These are phyloP conservation scores for Bruguiera sexangula DNA, from an alignment of 345 rosid species.

Conservation along the genomic window DNA sequence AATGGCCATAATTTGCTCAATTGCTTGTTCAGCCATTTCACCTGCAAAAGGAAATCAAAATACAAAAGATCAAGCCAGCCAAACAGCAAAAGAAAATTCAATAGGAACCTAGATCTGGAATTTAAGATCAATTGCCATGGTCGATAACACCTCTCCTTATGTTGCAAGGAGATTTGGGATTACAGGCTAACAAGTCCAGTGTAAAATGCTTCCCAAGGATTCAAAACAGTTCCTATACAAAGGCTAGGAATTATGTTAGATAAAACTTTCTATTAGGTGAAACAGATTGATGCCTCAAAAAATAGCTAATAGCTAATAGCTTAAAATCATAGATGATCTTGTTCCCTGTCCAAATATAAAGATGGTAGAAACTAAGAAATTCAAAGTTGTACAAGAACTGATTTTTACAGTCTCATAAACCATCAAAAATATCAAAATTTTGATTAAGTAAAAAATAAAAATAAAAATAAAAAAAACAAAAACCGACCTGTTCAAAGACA, in stretches of 20 bases:
- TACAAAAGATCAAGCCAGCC: conserved; percentile 4
- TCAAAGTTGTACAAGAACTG: not conserved
- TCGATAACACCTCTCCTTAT: too few relatives aligned
- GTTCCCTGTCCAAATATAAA: not conserved
- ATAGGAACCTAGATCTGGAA: not conserved
- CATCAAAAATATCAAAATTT: not conserved
- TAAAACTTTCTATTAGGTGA: not conserved
- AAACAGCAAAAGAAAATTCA: not conserved
- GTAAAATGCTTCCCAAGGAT: too few relatives aligned
- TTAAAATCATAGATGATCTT: not conserved
- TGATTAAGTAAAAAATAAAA: not conserved
- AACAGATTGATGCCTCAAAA: not conserved
- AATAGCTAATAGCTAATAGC: not conserved
- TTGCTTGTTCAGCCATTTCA: conserved; percentile 97
- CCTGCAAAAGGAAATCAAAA: conserved; percentile 47
- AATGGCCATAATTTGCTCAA: conserved; percentile 94
- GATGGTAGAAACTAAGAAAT: not conserved
- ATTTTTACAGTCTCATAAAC: not conserved
- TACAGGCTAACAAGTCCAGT: too few relatives aligned
- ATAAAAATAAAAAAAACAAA: not conserved
- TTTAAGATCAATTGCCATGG: not conserved
- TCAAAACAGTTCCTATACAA: too few relatives aligned
- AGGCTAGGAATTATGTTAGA: too few relatives aligned
- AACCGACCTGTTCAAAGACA: conserved; percentile 86
- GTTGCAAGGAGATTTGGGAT: too few relatives aligned